Percentiles rank a stretch among this genome's conserved stretches.
Evolutionary conservation across 495 filamentous ascomycete genomes (phyloP).

Genomic region (Xylaria cubensis): DNA sequence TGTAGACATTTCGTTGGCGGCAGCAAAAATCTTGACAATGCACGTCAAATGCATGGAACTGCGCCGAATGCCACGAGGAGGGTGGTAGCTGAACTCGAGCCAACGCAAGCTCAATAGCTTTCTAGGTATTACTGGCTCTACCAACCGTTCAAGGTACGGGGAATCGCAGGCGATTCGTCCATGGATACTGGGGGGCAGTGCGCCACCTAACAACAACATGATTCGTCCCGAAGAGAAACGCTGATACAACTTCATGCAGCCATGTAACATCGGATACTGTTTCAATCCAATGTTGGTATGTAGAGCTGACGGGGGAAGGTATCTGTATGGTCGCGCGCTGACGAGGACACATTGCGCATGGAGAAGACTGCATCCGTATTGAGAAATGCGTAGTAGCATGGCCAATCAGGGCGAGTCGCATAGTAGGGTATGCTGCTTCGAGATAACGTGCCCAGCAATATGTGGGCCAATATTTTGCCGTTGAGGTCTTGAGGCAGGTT

Average conservation of each 20-base stretch:
- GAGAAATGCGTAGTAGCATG: slow-evolving; percentile 9
- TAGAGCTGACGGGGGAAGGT: slow-evolving; percentile 5
- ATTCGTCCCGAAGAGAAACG: slow-evolving; percentile 18
- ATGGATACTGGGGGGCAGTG: slow-evolving; percentile 23
- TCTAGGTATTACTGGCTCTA: slow-evolving; percentile 12
- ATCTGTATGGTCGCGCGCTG: slow-evolving; percentile 12
- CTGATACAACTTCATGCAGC: slow-evolving; percentile 25
- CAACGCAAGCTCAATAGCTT: neutral
- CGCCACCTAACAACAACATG: slow-evolving; percentile 8
- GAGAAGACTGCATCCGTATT: slow-evolving; percentile 5
- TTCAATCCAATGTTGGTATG: slow-evolving; percentile 19
- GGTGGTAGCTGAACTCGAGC: slow-evolving; percentile 8
- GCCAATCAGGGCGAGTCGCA: slow-evolving; percentile 7
- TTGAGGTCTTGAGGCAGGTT: neutral
- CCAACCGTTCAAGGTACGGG: neutral
- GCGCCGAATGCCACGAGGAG: slow-evolving; percentile 13
- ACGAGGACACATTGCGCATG: slow-evolving; percentile 8
- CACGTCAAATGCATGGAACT: slow-evolving; percentile 9
- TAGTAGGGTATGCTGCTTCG: neutral
- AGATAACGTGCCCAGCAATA: neutral
- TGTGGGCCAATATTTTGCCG: slow-evolving; percentile 1
- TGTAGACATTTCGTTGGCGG: neutral
- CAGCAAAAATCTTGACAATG: slow-evolving; percentile 6
- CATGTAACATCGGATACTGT: slow-evolving; percentile 23
- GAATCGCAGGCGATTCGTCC: slow-evolving; percentile 2